Base-by-base conservation (phyloP, 257 asterid genomes). In the Capsicum rhomboideum region DNA sequence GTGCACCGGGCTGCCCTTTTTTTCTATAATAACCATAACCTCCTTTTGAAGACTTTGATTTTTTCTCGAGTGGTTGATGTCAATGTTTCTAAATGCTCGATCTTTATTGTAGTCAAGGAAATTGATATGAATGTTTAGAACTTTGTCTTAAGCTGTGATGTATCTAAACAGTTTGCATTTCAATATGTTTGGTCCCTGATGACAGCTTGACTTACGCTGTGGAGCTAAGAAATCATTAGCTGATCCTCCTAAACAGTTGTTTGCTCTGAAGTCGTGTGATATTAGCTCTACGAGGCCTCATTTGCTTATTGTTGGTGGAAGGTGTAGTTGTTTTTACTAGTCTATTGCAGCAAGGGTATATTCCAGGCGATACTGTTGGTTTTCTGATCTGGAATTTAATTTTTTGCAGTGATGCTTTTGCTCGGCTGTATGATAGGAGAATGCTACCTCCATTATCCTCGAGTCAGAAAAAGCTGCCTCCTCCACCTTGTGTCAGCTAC, bases 251-350 rank as follows among this genome's bases (percentile, higher is more conserved):
- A 93, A 90, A 89, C 97, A 92, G 74, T 77, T 91, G 78, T 97
- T 97, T 87, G 88, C 87, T 55, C 88, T 97, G 91, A 95, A 97
- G 88, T 97, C 99, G 55, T 97, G 97, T 86, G 98, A 93, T 86
- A 91, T 97, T 89, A 95, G 98, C 86, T 72, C 92, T 28, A 92
- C 94, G 28, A 97, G 98, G 88, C 99, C 99, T 44, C 97, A 97
- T 90, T 87, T 97, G 88, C 98, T 97, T 87, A 96, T 97, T 85
- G 98, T 97, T 88, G 99, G 99, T 71, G 99, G 99, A 88, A 93
- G 99, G 99, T 95, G 87, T 72, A 75, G 78, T 52, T 74, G 40
- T 26, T 20, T 16, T 75, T 50, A 26, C 63, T 28, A 50, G 44
- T 75, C 56, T 75, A 9, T 50, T 49, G 44, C 23, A 23, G 37